These are phyloP conservation scores for Alternaria triticina DNA, from an alignment of 2,329 filamentous ascomycete genomes.

Conservation along the genomic window DNA sequence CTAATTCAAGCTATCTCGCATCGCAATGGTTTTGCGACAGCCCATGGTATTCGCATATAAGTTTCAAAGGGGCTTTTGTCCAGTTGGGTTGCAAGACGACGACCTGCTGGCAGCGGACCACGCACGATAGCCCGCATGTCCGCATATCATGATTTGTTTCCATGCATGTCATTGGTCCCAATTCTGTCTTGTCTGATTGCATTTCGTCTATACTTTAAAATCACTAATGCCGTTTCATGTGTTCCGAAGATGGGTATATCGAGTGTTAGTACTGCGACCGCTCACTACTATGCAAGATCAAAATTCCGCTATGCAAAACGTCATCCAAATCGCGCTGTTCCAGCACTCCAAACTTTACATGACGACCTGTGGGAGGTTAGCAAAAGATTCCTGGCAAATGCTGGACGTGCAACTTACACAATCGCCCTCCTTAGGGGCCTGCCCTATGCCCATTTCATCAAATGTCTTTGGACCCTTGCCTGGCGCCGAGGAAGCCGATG, in stretches of 20 bases:
- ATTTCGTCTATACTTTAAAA: constrained; percentile 5
- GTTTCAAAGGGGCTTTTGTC: neutral
- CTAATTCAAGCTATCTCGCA: neutral
- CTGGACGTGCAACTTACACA: constrained; percentile 69
- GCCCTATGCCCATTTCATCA: constrained; percentile 95
- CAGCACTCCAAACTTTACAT: constrained; percentile 27
- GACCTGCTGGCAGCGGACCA: neutral
- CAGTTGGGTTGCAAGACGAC: neutral
- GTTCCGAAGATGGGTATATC: constrained; percentile 16
- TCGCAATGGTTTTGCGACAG: neutral
- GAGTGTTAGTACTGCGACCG: constrained; percentile 6
- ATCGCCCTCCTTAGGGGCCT: constrained; percentile 82
- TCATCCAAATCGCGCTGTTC: neutral
- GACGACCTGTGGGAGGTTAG: constrained; percentile 31
- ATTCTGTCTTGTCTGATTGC: neutral
- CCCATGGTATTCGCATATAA: neutral
- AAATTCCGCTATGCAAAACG: constrained; percentile 28
- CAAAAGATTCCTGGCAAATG: neutral
- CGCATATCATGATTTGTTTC: neutral
- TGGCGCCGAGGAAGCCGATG: constrained; percentile 46
- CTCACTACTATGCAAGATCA: constrained; percentile 17
- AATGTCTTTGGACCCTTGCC: constrained; percentile 91
- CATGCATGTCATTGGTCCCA: neutral
- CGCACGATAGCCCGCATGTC: neutral
- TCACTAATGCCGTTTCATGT: neutral